A percentile compares a stretch with the other conserved stretches of the same genome.
phyloP scores from a whole-genome alignment of 179 eudicot genomes.

The Nepenthes alata region DNA sequence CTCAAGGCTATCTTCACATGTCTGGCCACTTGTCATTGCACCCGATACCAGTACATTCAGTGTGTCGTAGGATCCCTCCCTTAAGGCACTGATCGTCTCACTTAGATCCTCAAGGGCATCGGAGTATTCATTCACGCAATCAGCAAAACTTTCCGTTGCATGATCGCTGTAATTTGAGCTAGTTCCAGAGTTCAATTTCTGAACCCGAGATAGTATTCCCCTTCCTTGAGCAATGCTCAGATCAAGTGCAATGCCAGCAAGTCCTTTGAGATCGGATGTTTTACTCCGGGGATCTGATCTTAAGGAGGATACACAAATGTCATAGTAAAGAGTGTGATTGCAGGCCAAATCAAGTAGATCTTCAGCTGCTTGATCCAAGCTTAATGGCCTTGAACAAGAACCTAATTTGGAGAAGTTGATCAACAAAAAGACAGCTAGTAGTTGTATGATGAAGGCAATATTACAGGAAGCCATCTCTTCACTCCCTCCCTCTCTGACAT shows the following conservation, averaged over 20 bases:
- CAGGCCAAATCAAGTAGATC: constrained; percentile 11
- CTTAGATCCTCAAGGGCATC: constrained; percentile 12
- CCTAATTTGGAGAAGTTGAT: neutral
- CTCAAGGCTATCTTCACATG: constrained; percentile 7
- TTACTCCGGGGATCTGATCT: constrained; percentile 7
- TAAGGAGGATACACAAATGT: constrained; percentile 4
- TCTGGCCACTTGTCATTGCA: constrained; percentile 10
- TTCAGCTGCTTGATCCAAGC: constrained; percentile 2
- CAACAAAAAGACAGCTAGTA: neutral
- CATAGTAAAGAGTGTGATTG: constrained; percentile 10
- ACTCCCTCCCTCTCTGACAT: neutral
- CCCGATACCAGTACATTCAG: constrained; percentile 15
- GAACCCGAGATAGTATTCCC: neutral
- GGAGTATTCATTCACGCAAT: constrained; percentile 9
- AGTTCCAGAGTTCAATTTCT: neutral
- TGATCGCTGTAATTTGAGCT: neutral
- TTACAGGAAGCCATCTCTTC: neutral
- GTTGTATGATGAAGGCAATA: neutral
- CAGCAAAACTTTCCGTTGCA: neutral
- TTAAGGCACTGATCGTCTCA: neutral
- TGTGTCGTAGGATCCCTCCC: neutral
- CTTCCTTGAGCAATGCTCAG: constrained; percentile 4
- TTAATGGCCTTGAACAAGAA: neutral
- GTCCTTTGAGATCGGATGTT: constrained; percentile 2
- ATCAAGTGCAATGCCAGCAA: constrained; percentile 8